Evolutionary conservation across 768 basidiomycete species (phyloP).

Genomic region (Hygrocybe punicea): DNA sequence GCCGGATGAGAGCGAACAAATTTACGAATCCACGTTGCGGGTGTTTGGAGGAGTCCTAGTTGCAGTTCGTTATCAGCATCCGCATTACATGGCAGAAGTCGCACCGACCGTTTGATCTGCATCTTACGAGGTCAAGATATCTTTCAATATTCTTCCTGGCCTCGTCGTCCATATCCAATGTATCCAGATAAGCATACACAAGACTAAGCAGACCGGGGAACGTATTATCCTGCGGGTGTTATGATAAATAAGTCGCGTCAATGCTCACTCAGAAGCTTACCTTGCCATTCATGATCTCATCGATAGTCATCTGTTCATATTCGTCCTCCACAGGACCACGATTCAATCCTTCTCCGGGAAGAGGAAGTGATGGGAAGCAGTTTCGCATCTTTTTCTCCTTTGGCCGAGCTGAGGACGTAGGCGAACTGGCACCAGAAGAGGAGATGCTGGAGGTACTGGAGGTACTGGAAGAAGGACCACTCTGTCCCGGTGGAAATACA

Average conservation of each 20-base stretch:
- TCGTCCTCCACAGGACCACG: constrained; percentile 65
- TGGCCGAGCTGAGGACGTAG: constrained; percentile 33
- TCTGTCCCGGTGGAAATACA: constrained; percentile 60
- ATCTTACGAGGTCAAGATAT: constrained; percentile 77
- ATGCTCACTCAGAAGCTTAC: constrained; percentile 34
- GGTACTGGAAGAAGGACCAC: constrained; percentile 38
- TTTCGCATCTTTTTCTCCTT: constrained; percentile 70
- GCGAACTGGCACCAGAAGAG: constrained; percentile 43
- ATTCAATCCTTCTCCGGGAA: constrained; percentile 43
- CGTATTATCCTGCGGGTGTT: constrained; percentile 43
- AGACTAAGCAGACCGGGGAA: constrained; percentile 83
- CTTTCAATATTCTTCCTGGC: constrained; percentile 61
- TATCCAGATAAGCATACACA: constrained; percentile 80
- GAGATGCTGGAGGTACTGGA: constrained; percentile 38
- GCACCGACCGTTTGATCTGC: constrained; percentile 71
- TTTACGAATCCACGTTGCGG: constrained; percentile 89
- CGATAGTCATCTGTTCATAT: constrained; percentile 87
- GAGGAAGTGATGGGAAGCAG: constrained; percentile 64
- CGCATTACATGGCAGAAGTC: background rate
- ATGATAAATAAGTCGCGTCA: background rate
- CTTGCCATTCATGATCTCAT: constrained; percentile 95
- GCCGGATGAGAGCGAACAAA: constrained; percentile 87
- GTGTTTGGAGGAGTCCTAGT: constrained; percentile 73
- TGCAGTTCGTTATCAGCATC: constrained; percentile 1
- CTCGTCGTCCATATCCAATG: constrained; percentile 67